Percentiles rank a stretch among this genome's conserved stretches.
Conservation (phyloP, 345 rosid genomes). For the Citrus trifoliata region DNA sequence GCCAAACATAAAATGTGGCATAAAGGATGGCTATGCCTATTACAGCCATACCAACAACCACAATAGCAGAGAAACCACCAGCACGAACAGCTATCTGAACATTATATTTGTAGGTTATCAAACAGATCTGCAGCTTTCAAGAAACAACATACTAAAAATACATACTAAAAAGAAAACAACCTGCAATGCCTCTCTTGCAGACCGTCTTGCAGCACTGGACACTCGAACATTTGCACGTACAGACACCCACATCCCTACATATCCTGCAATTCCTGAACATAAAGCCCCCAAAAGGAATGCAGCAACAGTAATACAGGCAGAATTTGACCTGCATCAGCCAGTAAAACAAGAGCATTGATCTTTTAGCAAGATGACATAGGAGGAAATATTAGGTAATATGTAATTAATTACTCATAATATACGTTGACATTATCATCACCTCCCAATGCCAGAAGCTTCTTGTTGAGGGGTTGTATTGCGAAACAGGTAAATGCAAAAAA, state of each 20-base stretch:
- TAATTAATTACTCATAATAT: neutral
- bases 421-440: slow-evolving; percentile 39
- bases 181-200: slow-evolving; percentile 99
- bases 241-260: slow-evolving; percentile 99
- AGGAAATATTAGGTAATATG: slow-evolving; percentile 7
- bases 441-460: slow-evolving; percentile 95
- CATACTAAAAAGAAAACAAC: slow-evolving; percentile 35
- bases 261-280: slow-evolving; percentile 95
- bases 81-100: slow-evolving; percentile 91
- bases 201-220: slow-evolving; percentile 97
- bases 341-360: slow-evolving; percentile 20
- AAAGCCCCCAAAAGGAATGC: slow-evolving; percentile 93
- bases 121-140: slow-evolving; percentile 12
- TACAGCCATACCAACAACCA: slow-evolving; percentile 99
- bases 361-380: neutral
- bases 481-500: slow-evolving; percentile 80
- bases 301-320: slow-evolving; percentile 91
- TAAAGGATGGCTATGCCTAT: slow-evolving; percentile 94
- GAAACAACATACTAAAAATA: neutral
- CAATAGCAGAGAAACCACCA: slow-evolving; percentile 97
- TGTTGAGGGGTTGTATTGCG: slow-evolving; percentile 92
- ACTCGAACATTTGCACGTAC: slow-evolving; percentile 99
- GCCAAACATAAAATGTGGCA: slow-evolving; percentile 85
- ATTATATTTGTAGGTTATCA: slow-evolving; percentile 27
- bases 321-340: slow-evolving; percentile 55